Evolutionary conservation across 2,329 filamentous ascomycete genomes (phyloP), one percentile per base, ranked within the genome.

Genomic region (Aspergillus quadrilineatus): DNA sequence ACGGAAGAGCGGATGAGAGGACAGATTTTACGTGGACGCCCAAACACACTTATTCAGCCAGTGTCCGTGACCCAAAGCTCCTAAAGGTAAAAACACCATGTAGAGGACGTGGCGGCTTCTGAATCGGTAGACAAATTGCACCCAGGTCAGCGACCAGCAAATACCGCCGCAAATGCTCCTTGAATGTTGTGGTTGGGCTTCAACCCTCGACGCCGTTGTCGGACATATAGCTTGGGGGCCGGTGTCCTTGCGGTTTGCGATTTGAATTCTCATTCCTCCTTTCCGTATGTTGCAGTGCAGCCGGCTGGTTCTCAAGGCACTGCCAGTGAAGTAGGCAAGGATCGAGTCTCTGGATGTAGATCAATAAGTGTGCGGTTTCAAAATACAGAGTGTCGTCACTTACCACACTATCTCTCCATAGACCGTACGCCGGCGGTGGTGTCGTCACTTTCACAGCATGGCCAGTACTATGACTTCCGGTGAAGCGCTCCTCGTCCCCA

Each of bases 271-370:
- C 47, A 34, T 52, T 45, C 17, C 12, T 37, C n/a, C 48, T 39
- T 17, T 55, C 53, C 26, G 15, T 17, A 28, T 36, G 43, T 39
- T 46, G 47, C 2, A 22, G 37, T n/a, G 39, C 26, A 47, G 26
- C 5, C 28, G 39, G 22, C 41, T 52, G 44, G n/a, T 61, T 57
- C 60, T 66, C 54, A 62, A 86, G 88, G 37, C 88, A 84, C 71
- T 89, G 86, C 90, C 90, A 95, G 69, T 89, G 91, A 28, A 96
- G 79, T 12, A 90, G 79, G 67, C 93, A 85, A 1, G 91, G 91
- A 66, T 96, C 89, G 32, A 92, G 88, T 47, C 89, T 82, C 84
- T 89, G 65, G 29, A 39, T 39, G 48, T 22, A 6, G 49, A 32
- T 60, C 50, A 62, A 52, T 22, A 46, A 47, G 5, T 29, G n/a